Conservation (phyloP, 495 filamentous ascomycete genomes). For the Neurospora sp. region DNA sequence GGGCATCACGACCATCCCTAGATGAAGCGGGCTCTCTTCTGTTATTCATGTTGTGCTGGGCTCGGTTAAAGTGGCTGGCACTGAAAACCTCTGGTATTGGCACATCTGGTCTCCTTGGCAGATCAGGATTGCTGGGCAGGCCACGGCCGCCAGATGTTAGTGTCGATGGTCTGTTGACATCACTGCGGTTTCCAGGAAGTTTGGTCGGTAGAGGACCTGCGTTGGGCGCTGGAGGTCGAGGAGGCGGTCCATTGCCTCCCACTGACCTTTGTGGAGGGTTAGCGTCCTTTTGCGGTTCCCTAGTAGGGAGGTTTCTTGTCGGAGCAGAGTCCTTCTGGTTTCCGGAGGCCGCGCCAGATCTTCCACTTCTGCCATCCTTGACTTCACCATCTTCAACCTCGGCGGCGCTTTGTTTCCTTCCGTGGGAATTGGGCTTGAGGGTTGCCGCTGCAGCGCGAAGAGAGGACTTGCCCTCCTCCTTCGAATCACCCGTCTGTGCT, state of each 20-base stretch:
- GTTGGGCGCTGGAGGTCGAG: constrained; percentile 6
- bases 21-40: constrained; percentile 11
- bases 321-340: constrained; percentile 3
- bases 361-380: constrained; percentile 46
- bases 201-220: constrained; percentile 6
- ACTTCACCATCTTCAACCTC: constrained; percentile 78
- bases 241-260: background rate
- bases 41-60: constrained; percentile 21
- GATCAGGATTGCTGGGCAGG: constrained; percentile 27
- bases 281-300: constrained; percentile 8
- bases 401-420: constrained; percentile 24
- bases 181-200: constrained; percentile 9
- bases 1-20: constrained; percentile 19
- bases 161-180: constrained; percentile 25
- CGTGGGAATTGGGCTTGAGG: constrained; percentile 30
- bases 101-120: constrained; percentile 36
- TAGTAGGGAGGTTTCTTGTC: constrained; percentile 5
- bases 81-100: constrained; percentile 28
- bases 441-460: constrained; percentile 35
- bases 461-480: constrained; percentile 24
- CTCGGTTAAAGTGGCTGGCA: constrained; percentile 28
- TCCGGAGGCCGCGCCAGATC: constrained; percentile 19
- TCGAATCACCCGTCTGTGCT: constrained; percentile 27
- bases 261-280: constrained; percentile 4
- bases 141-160: constrained; percentile 23